Evolutionary conservation across 352 stramenopile genomes (phyloP), one percentile per base, ranked within the genome.

Genomic region (Paralagenidium karlingii): DNA sequence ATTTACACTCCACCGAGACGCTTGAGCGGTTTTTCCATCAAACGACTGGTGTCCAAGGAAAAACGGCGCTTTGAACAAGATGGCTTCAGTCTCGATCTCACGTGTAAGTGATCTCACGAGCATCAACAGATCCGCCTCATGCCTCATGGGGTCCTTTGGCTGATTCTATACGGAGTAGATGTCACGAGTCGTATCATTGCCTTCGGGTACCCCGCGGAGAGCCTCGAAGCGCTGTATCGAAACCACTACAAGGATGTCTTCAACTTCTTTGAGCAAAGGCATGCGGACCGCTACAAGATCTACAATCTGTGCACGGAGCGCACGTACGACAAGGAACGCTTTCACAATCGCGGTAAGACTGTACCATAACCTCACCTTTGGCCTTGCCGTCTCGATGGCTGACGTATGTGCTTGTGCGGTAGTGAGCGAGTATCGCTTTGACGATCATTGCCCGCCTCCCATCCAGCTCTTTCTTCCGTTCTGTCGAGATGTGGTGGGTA

Each of bases 291-390:
- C 33, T 94, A 94, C 52, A 84, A 76, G 34, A 73, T 96, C 32
- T 96, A 95, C 62, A 96, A 96, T 38, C 73, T 96, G 26, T 86
- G 85, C 53, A 79, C 69, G 5, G 86, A 96, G 53, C 67, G 73
- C 1, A 55, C 51, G n/a, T 91, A 91, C 46, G 60, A 79, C 47
- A 66, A 79, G 21, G 73, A 77, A 8, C 84, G 81, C 34, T 89
- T 89, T 38, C 71, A 85, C 55, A 55, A 69, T 16, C 68, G 73
- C 15, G 68, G 81, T 20, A n/a, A n/a, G n/a, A n/a, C n/a, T 8
- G 8, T 18, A 9, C 18, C 21, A 13, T 15, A 9, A 40, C 10
- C 40, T 31, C 48, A 44, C 12, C n/a, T 42, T 24, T 16, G 16
- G 39, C n/a, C n/a, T n/a, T n/a, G n/a, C n/a, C n/a, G n/a, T n/a